These are phyloP conservation scores for Pseudotsuga menziesii DNA, from an alignment of 75 land plant genomes.

Conservation along the genomic window DNA sequence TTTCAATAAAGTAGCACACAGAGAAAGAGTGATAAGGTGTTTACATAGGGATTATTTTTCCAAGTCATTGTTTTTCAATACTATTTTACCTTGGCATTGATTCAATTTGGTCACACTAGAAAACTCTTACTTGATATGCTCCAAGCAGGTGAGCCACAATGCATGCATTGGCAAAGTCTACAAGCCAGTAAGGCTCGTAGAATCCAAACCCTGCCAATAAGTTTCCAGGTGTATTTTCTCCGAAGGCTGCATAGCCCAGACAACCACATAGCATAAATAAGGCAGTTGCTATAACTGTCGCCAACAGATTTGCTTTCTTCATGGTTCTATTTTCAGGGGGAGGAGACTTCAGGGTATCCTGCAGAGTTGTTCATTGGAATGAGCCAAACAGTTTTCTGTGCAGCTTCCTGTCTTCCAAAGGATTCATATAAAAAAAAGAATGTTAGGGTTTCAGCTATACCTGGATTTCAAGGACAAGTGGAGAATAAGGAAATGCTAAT, in stretches of 20 bases:
- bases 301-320: constrained; percentile 60
- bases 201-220: constrained; percentile 71
- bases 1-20: no score
- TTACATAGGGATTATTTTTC: no score
- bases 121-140: constrained; percentile 56
- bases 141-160: constrained; percentile 69
- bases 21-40: no score
- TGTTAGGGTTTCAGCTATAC: background rate
- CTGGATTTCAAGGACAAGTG: constrained; percentile 36
- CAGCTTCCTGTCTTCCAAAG: background rate
- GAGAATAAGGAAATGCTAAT: constrained; percentile 35
- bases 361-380: constrained; percentile 1
- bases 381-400: no score
- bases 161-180: constrained; percentile 77
- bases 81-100: no score
- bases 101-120: no score
- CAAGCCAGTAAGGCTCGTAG: constrained; percentile 66
- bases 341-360: constrained; percentile 69
- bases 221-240: constrained; percentile 64
- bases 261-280: constrained; percentile 71
- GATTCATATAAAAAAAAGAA: background rate
- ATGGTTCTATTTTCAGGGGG: constrained; percentile 66
- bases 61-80: no score
- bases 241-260: constrained; percentile 86
- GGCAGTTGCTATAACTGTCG: constrained; percentile 39